Conservation (phyloP, 495 filamentous ascomycete genomes). For the Podospora conica region DNA sequence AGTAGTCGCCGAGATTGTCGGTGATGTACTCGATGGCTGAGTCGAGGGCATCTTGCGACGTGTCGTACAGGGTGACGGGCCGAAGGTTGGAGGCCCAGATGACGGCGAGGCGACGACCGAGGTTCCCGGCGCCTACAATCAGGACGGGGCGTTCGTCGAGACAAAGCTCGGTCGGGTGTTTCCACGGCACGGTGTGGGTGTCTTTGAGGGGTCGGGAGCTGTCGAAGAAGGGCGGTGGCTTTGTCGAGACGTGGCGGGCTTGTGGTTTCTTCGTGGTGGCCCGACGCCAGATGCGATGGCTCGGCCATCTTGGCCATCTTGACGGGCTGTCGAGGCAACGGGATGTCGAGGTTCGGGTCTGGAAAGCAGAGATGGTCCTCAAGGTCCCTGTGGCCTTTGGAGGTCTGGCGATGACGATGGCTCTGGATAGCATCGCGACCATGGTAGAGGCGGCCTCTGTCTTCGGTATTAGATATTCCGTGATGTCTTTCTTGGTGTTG, state of each 20-base stretch:
- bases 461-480: background rate
- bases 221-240: background rate
- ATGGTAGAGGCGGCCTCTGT: background rate
- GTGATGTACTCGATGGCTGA: slow-evolving; percentile 30
- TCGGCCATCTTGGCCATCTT: background rate
- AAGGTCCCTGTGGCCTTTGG: background rate
- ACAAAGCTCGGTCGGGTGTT: slow-evolving; percentile 20
- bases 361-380: background rate
- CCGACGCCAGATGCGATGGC: background rate
- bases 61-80: slow-evolving; percentile 35
- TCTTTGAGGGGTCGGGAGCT: background rate
- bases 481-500: background rate
- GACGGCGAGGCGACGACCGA: slow-evolving; percentile 32
- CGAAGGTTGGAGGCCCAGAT: slow-evolving; percentile 33
- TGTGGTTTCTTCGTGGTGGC: background rate
- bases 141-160: slow-evolving; percentile 32
- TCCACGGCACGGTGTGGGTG: slow-evolving; percentile 14
- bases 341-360: background rate
- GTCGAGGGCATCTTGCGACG: slow-evolving; percentile 21
- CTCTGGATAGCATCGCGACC: background rate
- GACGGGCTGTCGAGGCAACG: background rate
- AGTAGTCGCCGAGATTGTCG: slow-evolving; percentile 31
- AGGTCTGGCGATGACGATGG: background rate
- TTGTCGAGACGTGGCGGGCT: background rate
- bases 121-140: slow-evolving; percentile 33